Evolutionary conservation across 805 yeast genomes (phyloP), one percentile per base, ranked within the genome.

Genomic region (Teunomyces tritomae): DNA sequence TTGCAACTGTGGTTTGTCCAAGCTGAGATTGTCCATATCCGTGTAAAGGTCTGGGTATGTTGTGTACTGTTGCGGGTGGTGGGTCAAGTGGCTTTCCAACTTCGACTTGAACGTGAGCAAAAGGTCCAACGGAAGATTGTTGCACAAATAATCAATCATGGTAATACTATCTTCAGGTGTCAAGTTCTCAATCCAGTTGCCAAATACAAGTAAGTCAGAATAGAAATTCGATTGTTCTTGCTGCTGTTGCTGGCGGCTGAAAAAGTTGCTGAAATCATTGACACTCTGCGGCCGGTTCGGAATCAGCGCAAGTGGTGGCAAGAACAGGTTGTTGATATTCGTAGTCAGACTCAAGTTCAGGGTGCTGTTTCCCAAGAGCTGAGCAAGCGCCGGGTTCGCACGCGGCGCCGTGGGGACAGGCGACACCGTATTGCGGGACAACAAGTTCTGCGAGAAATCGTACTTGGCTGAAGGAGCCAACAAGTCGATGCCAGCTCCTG

Each of bases 121-220:
- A 11, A 77, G 74, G 52, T 82, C 85, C 47, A 77, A 74, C 7
- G 80, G 76, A 53, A 82, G 63, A 49, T 70, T 68, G 41, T 74
- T 66, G 49, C 83, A 67, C 60, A 82, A 63, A 57, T 79, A 76
- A 55, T 81, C 85, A 49, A 80, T 70, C 63, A 80, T 76, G 43
- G 77, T 67, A 47, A 77, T 67, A 53, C 72, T 79, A 51, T 82
- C 84, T 40, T 71, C 73, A n/a, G 78, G 72, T 42, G 67, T 70
- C 60, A 82, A 68, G 52, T 68, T 69, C 45, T 73, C 73, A 50
- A 79, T 67, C 84, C 84, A 80, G 50, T 67, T 68, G 52, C 78
- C 71, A 52, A 78, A 67, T 51, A 73, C 73, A 46, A 73, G 67
- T 57, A 81, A 69, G 54, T 82, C 85, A 57, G 68, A 76, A 53